Conservation (phyloP, 306 rosid genomes). For the Corylus heterophylla region DNA sequence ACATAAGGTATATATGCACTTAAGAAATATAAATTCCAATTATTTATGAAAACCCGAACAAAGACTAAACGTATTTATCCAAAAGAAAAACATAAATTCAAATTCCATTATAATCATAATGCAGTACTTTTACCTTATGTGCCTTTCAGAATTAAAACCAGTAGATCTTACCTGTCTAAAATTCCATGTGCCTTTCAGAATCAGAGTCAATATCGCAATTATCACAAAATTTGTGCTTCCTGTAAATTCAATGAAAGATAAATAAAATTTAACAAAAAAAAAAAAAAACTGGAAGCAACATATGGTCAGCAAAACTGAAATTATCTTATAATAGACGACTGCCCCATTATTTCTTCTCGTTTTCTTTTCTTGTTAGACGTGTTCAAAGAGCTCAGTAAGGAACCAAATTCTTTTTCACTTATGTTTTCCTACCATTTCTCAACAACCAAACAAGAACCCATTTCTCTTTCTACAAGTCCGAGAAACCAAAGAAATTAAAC, state of each 20-base stretch:
- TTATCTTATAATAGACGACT: neutral
- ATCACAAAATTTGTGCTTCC: conserved; percentile 93
- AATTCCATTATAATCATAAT: neutral
- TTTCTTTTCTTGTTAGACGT: neutral
- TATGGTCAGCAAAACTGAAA: conserved; percentile 1
- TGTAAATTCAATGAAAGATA: conserved; percentile 21
- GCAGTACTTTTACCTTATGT: too few relatives aligned
- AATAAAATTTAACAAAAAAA: neutral
- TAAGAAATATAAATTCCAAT: neutral
- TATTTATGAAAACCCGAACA: neutral
- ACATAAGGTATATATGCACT: neutral
- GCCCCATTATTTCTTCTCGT: neutral
- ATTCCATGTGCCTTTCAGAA: conserved; percentile 71
- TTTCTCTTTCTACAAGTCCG: neutral
- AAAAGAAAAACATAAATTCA: neutral
- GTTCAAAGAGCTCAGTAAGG: neutral
- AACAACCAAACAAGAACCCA: conserved; percentile 1
- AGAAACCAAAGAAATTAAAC: neutral
- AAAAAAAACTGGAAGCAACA: neutral
- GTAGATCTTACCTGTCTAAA: conserved; percentile 72
- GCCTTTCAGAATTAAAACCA: neutral
- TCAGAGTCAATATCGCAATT: conserved; percentile 70
- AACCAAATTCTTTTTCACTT: neutral
- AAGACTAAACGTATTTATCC: neutral
- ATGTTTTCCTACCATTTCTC: conserved; percentile 3